Conservation (phyloP, 2,329 filamentous ascomycete species). For the Fusarium burgessii region DNA sequence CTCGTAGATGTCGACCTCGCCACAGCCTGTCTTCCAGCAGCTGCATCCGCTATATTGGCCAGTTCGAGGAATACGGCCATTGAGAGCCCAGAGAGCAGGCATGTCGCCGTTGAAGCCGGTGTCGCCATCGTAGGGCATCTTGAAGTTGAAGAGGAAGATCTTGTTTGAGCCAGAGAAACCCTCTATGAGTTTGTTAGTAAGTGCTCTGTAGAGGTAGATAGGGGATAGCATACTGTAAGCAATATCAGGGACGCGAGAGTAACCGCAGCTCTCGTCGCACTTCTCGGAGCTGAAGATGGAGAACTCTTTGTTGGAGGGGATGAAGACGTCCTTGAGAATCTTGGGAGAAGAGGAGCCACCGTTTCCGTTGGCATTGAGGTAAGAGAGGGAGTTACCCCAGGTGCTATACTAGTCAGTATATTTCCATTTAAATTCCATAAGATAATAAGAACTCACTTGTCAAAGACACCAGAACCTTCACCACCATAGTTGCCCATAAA, state of each 20-base stretch:
- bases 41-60: constrained; percentile 78
- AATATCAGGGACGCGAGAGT: constrained; percentile 56
- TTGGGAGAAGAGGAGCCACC: constrained; percentile 54
- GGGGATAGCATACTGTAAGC: constrained; percentile 56
- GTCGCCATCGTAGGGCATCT: constrained; percentile 73
- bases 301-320: constrained; percentile 60
- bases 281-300: constrained; percentile 59
- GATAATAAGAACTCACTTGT: constrained; percentile 54
- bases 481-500: constrained; percentile 64
- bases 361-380: constrained; percentile 57
- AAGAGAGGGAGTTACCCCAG: constrained; percentile 61
- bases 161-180: constrained; percentile 78
- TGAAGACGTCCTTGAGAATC: constrained; percentile 53
- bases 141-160: constrained; percentile 79
- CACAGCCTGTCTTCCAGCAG: constrained; percentile 77
- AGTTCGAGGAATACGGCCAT: constrained; percentile 77
- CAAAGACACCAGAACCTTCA: constrained; percentile 57
- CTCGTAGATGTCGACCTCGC: constrained; percentile 82
- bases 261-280: constrained; percentile 59
- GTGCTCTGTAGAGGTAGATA: not conserved
- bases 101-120: constrained; percentile 71
- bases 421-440: not conserved
- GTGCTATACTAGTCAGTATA: constrained; percentile 47
- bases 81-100: constrained; percentile 82
- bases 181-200: constrained; percentile 57